phyloP scores from a whole-genome alignment of 2,329 filamentous ascomycete species.

The Diaporthe batatas region DNA sequence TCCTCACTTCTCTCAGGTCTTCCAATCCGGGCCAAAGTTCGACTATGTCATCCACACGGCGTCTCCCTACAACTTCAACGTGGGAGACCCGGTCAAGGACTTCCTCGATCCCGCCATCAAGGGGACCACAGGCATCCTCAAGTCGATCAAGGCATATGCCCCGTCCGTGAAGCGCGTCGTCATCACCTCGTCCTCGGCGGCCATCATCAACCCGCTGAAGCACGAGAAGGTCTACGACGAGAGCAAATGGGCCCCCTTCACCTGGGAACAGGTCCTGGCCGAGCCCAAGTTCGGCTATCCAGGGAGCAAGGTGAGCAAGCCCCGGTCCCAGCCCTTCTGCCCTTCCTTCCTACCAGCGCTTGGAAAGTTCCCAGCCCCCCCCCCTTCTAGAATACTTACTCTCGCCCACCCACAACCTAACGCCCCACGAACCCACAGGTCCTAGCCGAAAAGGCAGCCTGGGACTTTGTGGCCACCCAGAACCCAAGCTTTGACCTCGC shows the following conservation, averaged over 20 bases:
- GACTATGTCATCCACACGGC: constrained; percentile 82
- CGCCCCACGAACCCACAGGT: constrained; percentile 41
- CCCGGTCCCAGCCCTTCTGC: too few relatives aligned
- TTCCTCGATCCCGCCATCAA: constrained; percentile 69
- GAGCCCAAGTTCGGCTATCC: constrained; percentile 49
- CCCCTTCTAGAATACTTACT: too few relatives aligned
- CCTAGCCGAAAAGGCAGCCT: constrained; percentile 76
- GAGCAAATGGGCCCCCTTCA: constrained; percentile 54
- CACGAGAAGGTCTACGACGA: constrained; percentile 57
- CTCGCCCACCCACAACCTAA: not conserved
- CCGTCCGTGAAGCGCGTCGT: constrained; percentile 74
- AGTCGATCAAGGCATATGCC: constrained; percentile 59
- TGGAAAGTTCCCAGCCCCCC: too few relatives aligned
- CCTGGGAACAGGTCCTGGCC: constrained; percentile 52
- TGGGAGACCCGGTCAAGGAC: constrained; percentile 62
- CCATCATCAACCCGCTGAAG: constrained; percentile 55
- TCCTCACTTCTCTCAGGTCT: constrained; percentile 45
- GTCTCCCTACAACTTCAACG: constrained; percentile 78
- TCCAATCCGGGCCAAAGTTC: constrained; percentile 66
- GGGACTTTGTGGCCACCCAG: constrained; percentile 71
- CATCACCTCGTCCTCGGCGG: constrained; percentile 62
- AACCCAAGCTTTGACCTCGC: constrained; percentile 71
- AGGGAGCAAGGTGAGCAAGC: constrained; percentile 61
- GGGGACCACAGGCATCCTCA: constrained; percentile 64
- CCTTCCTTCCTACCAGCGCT: too few relatives aligned